Percentiles rank a stretch among this genome's conserved stretches.
phyloP scores from a whole-genome alignment of 1,139 yeast genomes.

The Suhomyces ambrosiae region DNA sequence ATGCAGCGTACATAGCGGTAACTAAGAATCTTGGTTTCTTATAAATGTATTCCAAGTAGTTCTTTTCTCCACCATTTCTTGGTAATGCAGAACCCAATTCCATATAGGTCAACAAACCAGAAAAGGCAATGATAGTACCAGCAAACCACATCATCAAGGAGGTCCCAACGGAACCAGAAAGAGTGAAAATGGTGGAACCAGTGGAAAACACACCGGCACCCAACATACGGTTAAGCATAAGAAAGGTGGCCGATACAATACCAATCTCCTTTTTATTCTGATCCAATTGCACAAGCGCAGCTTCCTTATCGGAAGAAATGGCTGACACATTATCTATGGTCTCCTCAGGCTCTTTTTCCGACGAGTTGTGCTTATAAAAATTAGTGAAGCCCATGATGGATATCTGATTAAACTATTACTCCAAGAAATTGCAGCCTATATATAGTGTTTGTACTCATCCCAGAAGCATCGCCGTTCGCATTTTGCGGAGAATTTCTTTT shows the following conservation, averaged over 20 bases:
- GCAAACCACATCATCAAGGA: conserved; percentile 74
- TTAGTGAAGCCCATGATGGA: conserved; percentile 18
- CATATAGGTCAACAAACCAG: conserved; percentile 77
- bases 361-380: conserved; percentile 14
- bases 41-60: conserved; percentile 74
- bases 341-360: conserved; percentile 16
- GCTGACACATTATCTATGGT: conserved; percentile 18
- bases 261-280: conserved; percentile 62
- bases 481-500: conserved; percentile 3
- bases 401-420: background rate
- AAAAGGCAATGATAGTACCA: conserved; percentile 72
- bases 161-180: conserved; percentile 77
- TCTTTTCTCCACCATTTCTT: conserved; percentile 86
- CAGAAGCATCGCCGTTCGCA: conserved; percentile 9
- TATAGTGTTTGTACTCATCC: background rate
- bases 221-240: conserved; percentile 77
- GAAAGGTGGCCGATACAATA: conserved; percentile 64
- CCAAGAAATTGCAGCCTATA: background rate
- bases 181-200: conserved; percentile 70
- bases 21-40: conserved; percentile 68
- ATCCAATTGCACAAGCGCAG: conserved; percentile 48
- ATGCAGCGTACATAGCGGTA: conserved; percentile 75
- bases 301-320: conserved; percentile 27
- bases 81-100: conserved; percentile 86
- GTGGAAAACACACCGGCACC: conserved; percentile 90